A percentile compares a stretch with the other conserved stretches of the same genome.
phyloP scores from a whole-genome alignment of 768 basidiomycete species.

The Phylloporus sp. region DNA sequence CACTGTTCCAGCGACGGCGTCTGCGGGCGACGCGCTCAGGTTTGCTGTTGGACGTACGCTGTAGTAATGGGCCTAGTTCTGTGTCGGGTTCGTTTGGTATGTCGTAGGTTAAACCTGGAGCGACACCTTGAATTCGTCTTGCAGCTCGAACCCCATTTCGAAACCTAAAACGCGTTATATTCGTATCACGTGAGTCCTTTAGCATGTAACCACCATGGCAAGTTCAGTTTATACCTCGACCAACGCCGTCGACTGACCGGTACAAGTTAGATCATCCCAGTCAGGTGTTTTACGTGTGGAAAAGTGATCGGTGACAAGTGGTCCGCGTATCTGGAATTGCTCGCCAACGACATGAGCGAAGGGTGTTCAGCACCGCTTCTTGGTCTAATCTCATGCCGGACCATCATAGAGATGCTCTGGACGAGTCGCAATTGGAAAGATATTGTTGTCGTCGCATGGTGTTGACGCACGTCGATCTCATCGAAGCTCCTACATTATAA shows the following conservation, averaged over 20 bases:
- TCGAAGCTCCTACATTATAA: constrained; percentile 94
- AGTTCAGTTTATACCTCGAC: background rate
- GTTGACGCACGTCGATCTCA: constrained; percentile 93
- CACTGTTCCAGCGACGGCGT: constrained; percentile 77
- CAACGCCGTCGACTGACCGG: background rate
- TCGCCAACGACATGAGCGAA: constrained; percentile 79
- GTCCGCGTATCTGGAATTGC: constrained; percentile 78
- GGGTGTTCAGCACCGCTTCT: constrained; percentile 51
- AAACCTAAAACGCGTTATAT: constrained; percentile 49
- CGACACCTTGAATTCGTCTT: too few relatives aligned
- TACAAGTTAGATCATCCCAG: constrained; percentile 86
- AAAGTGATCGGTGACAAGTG: constrained; percentile 98
- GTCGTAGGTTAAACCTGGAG: constrained; percentile 57
- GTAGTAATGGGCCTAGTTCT: constrained; percentile 55
- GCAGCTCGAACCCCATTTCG: too few relatives aligned
- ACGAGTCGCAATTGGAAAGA: constrained; percentile 81
- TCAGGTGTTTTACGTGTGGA: constrained; percentile 93
- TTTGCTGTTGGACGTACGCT: constrained; percentile 40
- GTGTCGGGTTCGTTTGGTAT: too few relatives aligned
- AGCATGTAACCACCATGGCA: constrained; percentile 23
- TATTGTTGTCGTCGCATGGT: constrained; percentile 99
- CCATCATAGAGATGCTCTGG: constrained; percentile 79
- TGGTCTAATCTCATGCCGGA: background rate
- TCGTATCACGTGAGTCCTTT: background rate
- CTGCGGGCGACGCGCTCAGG: constrained; percentile 31